These are phyloP conservation scores for Passiflora organensis DNA, from an alignment of 345 rosid species.

Conservation along the genomic window DNA sequence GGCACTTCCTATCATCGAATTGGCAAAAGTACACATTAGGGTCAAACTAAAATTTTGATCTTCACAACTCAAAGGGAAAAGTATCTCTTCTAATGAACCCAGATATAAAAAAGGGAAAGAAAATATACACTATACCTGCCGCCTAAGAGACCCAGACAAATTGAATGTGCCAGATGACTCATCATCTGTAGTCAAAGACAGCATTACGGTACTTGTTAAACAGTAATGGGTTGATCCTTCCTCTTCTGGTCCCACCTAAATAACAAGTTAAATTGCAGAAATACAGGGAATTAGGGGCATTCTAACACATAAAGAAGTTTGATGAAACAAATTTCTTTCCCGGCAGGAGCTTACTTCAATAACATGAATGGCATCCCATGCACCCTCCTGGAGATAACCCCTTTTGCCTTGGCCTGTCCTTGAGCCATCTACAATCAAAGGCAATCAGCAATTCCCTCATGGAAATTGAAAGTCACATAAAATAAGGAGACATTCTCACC, in stretches of 20 bases:
- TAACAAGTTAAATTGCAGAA: constrained; percentile 13
- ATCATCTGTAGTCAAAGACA: constrained; percentile 81
- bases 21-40: too few relatives aligned
- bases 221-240: constrained; percentile 78
- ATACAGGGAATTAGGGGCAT: not conserved
- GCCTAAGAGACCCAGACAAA: constrained; percentile 91
- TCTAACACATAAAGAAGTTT: not conserved
- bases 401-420: constrained; percentile 88
- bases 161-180: constrained; percentile 73
- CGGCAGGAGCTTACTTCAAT: too few relatives aligned
- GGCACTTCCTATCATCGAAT: too few relatives aligned
- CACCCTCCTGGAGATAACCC: constrained; percentile 91
- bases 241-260: constrained; percentile 84
- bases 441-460: constrained; percentile 16
- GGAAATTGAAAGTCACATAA: not conserved
- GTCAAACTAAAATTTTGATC: too few relatives aligned
- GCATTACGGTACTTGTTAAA: constrained; percentile 94
- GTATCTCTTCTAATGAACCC: too few relatives aligned
- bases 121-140: constrained; percentile 44
- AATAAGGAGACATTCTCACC: constrained; percentile 37
- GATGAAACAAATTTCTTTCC: constrained; percentile 1
- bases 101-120: too few relatives aligned
- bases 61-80: too few relatives aligned
- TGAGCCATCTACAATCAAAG: constrained; percentile 58
- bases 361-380: constrained; percentile 98